phyloP scores from a whole-genome alignment of 1,139 yeast genomes.

The Saccharomycopsis hybrid region DNA sequence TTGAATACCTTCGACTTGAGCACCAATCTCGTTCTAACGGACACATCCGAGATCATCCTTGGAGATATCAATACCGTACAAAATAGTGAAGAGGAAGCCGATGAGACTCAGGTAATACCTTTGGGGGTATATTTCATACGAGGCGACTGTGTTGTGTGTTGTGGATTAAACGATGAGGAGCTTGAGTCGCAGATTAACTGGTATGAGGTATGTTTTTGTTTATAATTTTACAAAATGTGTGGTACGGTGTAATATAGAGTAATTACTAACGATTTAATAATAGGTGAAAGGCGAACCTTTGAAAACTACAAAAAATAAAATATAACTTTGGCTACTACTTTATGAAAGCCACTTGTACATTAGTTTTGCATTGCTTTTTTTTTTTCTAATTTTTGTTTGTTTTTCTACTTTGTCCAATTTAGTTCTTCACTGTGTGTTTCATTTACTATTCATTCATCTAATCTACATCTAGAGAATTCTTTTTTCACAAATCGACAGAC shows the following conservation, averaged over 20 bases:
- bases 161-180: conserved; percentile 62
- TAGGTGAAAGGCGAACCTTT: conserved; percentile 27
- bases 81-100: conserved; percentile 40
- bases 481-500: too few relatives aligned
- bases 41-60: conserved; percentile 50
- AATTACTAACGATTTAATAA: conserved; percentile 32
- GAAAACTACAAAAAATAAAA: conserved; percentile 26
- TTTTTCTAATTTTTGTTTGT: too few relatives aligned
- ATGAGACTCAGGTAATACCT: conserved; percentile 45
- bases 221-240: background rate
- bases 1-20: conserved; percentile 79
- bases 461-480: too few relatives aligned
- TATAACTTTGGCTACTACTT: too few relatives aligned
- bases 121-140: conserved; percentile 66
- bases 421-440: too few relatives aligned
- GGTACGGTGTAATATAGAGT: conserved; percentile 6
- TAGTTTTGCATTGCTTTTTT: too few relatives aligned
- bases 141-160: conserved; percentile 76
- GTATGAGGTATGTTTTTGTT: conserved; percentile 35
- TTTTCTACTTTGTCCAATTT: too few relatives aligned
- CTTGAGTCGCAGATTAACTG: conserved; percentile 49
- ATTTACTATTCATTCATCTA: too few relatives aligned
- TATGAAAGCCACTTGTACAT: too few relatives aligned
- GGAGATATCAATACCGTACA: conserved; percentile 23
- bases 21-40: conserved; percentile 62